Percentiles rank a stretch among this genome's conserved stretches.
phyloP scores from a whole-genome alignment of 1,139 yeast genomes.

The Saccharomyces pastorianus region DNA sequence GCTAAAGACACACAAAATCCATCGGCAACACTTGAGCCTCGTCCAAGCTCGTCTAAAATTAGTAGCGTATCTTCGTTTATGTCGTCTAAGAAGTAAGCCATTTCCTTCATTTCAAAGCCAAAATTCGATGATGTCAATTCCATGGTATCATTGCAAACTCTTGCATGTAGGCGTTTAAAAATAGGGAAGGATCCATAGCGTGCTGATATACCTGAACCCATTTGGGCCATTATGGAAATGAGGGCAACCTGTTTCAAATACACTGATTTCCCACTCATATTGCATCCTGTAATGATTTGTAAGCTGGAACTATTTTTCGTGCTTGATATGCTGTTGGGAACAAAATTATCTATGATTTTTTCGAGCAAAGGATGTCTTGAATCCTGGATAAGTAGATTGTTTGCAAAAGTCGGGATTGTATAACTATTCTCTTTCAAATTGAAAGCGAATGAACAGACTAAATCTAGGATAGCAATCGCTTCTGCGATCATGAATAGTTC shows the following conservation, averaged over 20 bases:
- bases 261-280: conserved; percentile 44
- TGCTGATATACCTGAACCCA: conserved; percentile 41
- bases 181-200: conserved; percentile 36
- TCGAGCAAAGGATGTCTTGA: conserved; percentile 40
- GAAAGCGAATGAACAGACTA: conserved; percentile 36
- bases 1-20: conserved; percentile 38
- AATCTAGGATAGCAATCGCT: conserved; percentile 38
- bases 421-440: conserved; percentile 28
- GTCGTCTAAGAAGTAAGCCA: conserved; percentile 36
- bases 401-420: conserved; percentile 34
- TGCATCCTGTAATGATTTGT: conserved; percentile 41
- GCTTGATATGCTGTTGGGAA: conserved; percentile 37
- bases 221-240: conserved; percentile 39
- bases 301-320: conserved; percentile 34
- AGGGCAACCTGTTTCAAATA: conserved; percentile 38
- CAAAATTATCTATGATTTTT: conserved; percentile 23
- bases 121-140: conserved; percentile 37
- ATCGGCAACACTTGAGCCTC: conserved; percentile 39
- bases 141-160: conserved; percentile 33
- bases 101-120: conserved; percentile 41
- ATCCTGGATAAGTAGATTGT: conserved; percentile 29
- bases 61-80: conserved; percentile 31
- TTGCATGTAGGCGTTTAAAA: conserved; percentile 34
- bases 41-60: conserved; percentile 41
- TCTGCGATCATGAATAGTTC: conserved; percentile 39